These are phyloP conservation scores for Arthroderma uncinatum DNA, from an alignment of 2,329 filamentous ascomycete species.

Conservation along the genomic window DNA sequence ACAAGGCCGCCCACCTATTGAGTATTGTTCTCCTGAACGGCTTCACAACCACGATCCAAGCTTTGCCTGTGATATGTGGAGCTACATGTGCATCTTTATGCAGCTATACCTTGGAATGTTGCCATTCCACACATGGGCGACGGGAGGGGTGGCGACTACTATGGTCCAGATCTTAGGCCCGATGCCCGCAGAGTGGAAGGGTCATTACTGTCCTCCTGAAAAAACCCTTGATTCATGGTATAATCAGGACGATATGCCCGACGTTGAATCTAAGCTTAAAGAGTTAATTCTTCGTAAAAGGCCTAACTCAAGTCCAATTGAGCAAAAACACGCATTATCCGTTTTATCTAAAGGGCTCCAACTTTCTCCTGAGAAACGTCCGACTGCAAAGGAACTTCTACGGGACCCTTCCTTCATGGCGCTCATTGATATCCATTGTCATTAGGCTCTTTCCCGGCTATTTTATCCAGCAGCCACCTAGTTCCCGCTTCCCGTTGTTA, in stretches of 20 bases:
- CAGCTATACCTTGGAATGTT: conserved; percentile 9
- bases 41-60: conserved; percentile 10
- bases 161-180: conserved; percentile 18
- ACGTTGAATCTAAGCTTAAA: background rate
- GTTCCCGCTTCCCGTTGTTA: no score
- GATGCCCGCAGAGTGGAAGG: conserved; percentile 21
- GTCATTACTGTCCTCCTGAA: background rate
- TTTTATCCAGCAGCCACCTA: no score
- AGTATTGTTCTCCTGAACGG: conserved; percentile 12
- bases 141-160: background rate
- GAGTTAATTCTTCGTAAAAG: background rate
- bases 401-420: conserved; percentile 8
- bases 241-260: background rate
- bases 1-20: conserved; percentile 7
- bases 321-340: conserved; percentile 4
- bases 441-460: no score
- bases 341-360: conserved; percentile 2
- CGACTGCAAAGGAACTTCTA: conserved; percentile 6
- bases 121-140: background rate
- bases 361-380: conserved; percentile 1
- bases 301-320: background rate
- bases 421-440: background rate
- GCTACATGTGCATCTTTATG: conserved; percentile 14
- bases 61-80: conserved; percentile 16
- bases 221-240: background rate